These are phyloP conservation scores for Hemileccinum impolitum DNA, from an alignment of 768 basidiomycete genomes.

Conservation along the genomic window DNA sequence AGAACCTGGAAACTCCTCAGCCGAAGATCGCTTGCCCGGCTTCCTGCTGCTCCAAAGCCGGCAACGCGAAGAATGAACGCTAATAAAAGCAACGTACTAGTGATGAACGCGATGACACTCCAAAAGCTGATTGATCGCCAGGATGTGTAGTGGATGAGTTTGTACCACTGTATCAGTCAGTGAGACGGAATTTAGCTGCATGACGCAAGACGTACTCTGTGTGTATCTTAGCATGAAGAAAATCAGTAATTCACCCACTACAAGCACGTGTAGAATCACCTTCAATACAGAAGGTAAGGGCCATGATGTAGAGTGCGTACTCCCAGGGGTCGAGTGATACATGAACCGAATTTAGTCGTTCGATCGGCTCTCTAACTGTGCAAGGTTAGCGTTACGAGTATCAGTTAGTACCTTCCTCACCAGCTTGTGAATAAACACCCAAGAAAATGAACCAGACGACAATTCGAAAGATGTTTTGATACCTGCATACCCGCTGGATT, in stretches of 20 bases:
- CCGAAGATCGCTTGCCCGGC: slow-evolving; percentile 38
- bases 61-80: slow-evolving; percentile 74
- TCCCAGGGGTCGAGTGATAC: slow-evolving; percentile 76
- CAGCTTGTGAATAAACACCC: slow-evolving; percentile 78
- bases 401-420: slow-evolving; percentile 35
- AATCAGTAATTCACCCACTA: slow-evolving; percentile 38
- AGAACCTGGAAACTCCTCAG: slow-evolving; percentile 83
- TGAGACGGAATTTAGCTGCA: background rate
- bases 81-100: slow-evolving; percentile 65
- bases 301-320: slow-evolving; percentile 72
- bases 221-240: slow-evolving; percentile 17
- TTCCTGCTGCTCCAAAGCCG: slow-evolving; percentile 41
- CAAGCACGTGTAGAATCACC: slow-evolving; percentile 41
- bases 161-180: slow-evolving; percentile 50
- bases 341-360: slow-evolving; percentile 57
- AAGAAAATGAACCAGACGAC: slow-evolving; percentile 77
- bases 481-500: slow-evolving; percentile 39
- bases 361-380: slow-evolving; percentile 72
- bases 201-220: slow-evolving; percentile 16
- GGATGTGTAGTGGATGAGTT: slow-evolving; percentile 70
- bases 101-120: slow-evolving; percentile 66
- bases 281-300: slow-evolving; percentile 75
- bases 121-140: slow-evolving; percentile 83
- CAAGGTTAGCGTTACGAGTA: background rate
- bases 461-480: slow-evolving; percentile 83